phyloP scores from a whole-genome alignment of 2,329 filamentous ascomycete genomes.

The Epicoccum nigrum region DNA sequence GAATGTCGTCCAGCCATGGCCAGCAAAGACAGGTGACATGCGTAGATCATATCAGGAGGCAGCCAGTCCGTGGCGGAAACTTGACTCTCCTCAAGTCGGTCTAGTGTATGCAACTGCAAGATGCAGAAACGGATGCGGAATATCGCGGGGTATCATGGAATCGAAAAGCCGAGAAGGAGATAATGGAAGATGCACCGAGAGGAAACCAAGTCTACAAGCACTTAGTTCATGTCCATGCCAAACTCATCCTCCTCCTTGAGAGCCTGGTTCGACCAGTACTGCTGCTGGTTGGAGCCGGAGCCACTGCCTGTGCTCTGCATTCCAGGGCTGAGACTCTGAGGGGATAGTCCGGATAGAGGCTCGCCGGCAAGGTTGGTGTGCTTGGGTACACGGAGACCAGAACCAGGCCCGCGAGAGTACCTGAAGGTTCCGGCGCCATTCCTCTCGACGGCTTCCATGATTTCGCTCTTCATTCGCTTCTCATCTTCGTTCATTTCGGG shows the following conservation, averaged over 20 bases:
- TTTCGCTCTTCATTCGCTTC: slow-evolving; percentile 91
- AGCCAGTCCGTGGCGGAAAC: not conserved
- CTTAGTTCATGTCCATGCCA: slow-evolving; percentile 70
- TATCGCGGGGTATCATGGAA: slow-evolving; percentile 46
- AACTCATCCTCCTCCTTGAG: slow-evolving; percentile 96
- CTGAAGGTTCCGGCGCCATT: slow-evolving; percentile 77
- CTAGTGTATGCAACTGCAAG: slow-evolving; percentile 35
- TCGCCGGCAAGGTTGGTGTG: slow-evolving; percentile 93
- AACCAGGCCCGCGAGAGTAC: slow-evolving; percentile 83
- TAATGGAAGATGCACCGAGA: slow-evolving; percentile 15
- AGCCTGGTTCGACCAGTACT: slow-evolving; percentile 62
- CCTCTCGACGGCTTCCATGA: slow-evolving; percentile 83
- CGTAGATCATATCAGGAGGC: slow-evolving; percentile 5
- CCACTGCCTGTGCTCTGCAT: slow-evolving; percentile 72
- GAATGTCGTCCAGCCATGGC: slow-evolving; percentile 37
- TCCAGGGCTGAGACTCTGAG: slow-evolving; percentile 62
- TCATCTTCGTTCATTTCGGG: slow-evolving; percentile 78
- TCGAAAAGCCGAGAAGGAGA: slow-evolving; percentile 32
- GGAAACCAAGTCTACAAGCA: slow-evolving; percentile 11
- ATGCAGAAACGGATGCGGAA: slow-evolving; percentile 40
- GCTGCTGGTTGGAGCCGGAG: slow-evolving; percentile 54
- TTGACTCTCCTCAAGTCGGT: slow-evolving; percentile 11
- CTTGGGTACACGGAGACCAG: slow-evolving; percentile 86
- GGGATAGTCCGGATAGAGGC: slow-evolving; percentile 62
- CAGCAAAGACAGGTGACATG: slow-evolving; percentile 40